These are phyloP conservation scores for Citrus cavaleriei DNA, from an alignment of 345 rosid genomes.

Conservation along the genomic window DNA sequence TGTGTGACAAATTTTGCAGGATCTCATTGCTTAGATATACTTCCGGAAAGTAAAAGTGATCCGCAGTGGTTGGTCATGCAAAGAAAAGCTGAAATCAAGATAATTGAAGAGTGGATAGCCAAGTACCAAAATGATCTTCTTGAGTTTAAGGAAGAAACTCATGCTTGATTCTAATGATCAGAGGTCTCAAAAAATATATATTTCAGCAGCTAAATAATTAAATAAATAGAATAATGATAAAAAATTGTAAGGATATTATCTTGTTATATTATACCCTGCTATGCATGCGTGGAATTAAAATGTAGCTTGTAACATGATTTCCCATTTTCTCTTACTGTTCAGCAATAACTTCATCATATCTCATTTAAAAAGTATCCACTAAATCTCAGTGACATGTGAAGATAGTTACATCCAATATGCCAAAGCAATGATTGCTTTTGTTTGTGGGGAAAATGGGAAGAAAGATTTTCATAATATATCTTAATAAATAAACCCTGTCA, in stretches of 20 bases:
- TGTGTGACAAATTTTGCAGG: conserved; percentile 15
- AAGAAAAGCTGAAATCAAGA: conserved; percentile 23
- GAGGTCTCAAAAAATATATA: not conserved
- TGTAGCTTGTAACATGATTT: not conserved
- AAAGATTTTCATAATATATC: not conserved
- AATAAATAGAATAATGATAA: not conserved
- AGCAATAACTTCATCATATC: not conserved
- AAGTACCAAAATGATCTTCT: conserved; percentile 23
- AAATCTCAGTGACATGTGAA: not conserved
- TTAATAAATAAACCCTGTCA: not conserved
- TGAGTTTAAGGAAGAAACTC: conserved; percentile 4
- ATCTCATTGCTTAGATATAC: conserved; percentile 44
- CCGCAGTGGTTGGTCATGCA: conserved; percentile 39
- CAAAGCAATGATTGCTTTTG: not conserved
- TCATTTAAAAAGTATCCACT: conserved; percentile 8
- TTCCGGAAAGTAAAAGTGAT: conserved; percentile 6
- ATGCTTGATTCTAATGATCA: conserved; percentile 1
- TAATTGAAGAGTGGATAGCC: conserved; percentile 34
- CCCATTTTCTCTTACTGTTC: not conserved
- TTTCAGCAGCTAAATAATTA: not conserved
- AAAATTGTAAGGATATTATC: not conserved
- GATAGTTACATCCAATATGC: not conserved
- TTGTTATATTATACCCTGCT: not conserved
- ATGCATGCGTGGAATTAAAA: too few relatives aligned
- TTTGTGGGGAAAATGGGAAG: not conserved